These are phyloP conservation scores for Lagerstroemia speciosa DNA, from an alignment of 345 rosid species.

Conservation along the genomic window DNA sequence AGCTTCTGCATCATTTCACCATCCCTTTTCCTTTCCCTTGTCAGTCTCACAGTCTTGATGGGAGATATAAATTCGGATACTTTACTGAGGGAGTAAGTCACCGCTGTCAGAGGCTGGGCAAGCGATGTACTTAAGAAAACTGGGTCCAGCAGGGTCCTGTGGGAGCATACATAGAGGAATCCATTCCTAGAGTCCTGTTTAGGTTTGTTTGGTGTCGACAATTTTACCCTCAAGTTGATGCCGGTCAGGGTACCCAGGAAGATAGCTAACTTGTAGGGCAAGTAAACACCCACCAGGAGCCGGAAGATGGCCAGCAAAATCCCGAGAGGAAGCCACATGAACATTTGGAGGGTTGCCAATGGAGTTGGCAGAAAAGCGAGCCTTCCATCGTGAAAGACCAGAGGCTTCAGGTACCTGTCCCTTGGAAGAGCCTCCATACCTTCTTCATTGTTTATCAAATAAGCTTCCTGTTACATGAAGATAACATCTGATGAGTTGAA, in stretches of 20 bases:
- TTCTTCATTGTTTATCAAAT: slow-evolving; percentile 9
- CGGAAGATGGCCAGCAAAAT: slow-evolving; percentile 50
- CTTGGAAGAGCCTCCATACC: slow-evolving; percentile 8
- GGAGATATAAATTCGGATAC: slow-evolving; percentile 27
- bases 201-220: neutral
- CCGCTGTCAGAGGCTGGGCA: slow-evolving; percentile 17
- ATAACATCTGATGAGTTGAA: neutral
- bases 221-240: neutral
- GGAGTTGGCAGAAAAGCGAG: slow-evolving; percentile 80
- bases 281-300: slow-evolving; percentile 33
- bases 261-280: slow-evolving; percentile 27
- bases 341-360: slow-evolving; percentile 55
- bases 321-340: slow-evolving; percentile 83
- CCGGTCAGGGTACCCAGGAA: slow-evolving; percentile 1
- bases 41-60: slow-evolving; percentile 18
- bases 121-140: slow-evolving; percentile 14
- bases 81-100: slow-evolving; percentile 28
- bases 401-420: slow-evolving; percentile 47
- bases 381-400: slow-evolving; percentile 92
- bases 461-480: slow-evolving; percentile 6
- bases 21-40: slow-evolving; percentile 18
- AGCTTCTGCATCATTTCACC: slow-evolving; percentile 17
- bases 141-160: slow-evolving; percentile 28
- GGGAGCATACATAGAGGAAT: slow-evolving; percentile 27
- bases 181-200: slow-evolving; percentile 11